A percentile compares a stretch with the other conserved stretches of the same genome.
These are phyloP conservation scores for Leccinum truebloodii DNA, from an alignment of 768 basidiomycete genomes.

Conservation along the genomic window DNA sequence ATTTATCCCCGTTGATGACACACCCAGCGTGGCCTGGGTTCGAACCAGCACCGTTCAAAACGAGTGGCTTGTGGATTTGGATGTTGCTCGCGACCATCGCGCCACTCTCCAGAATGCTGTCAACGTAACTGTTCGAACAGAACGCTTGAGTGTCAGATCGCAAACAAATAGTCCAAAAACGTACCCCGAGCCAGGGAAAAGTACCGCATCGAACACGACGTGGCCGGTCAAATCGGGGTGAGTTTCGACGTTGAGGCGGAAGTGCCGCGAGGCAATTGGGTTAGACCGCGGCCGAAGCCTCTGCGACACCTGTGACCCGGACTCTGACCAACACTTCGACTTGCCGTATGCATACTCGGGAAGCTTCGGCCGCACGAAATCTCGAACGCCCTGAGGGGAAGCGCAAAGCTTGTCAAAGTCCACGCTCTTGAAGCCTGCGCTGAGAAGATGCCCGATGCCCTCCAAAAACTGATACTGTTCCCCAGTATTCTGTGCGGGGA, in stretches of 20 bases:
- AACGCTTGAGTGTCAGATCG: slow-evolving; percentile 1
- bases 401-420: slow-evolving; percentile 32
- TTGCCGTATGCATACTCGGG: slow-evolving; percentile 35
- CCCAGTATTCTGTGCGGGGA: slow-evolving; percentile 33
- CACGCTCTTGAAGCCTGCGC: slow-evolving; percentile 31
- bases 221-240: slow-evolving; percentile 44
- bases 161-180: slow-evolving; percentile 19
- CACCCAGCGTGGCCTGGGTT: slow-evolving; percentile 27
- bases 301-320: slow-evolving; percentile 23
- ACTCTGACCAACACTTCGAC: slow-evolving; percentile 29
- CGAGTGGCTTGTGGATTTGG: slow-evolving; percentile 32
- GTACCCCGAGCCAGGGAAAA: slow-evolving; percentile 47
- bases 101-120: slow-evolving; percentile 35
- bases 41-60: slow-evolving; percentile 20
- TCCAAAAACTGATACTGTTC: slow-evolving; percentile 35
- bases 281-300: slow-evolving; percentile 32
- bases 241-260: slow-evolving; percentile 36
- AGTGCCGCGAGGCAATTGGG: slow-evolving; percentile 37
- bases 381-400: slow-evolving; percentile 17
- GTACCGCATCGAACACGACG: slow-evolving; percentile 44
- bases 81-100: slow-evolving; percentile 32
- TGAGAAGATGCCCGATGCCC: slow-evolving; percentile 33
- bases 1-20: slow-evolving; percentile 28
- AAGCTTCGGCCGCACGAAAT: slow-evolving; percentile 27
- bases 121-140: slow-evolving; percentile 20